phyloP scores from a whole-genome alignment of 345 rosid species.

The Noccaea caerulescens region DNA sequence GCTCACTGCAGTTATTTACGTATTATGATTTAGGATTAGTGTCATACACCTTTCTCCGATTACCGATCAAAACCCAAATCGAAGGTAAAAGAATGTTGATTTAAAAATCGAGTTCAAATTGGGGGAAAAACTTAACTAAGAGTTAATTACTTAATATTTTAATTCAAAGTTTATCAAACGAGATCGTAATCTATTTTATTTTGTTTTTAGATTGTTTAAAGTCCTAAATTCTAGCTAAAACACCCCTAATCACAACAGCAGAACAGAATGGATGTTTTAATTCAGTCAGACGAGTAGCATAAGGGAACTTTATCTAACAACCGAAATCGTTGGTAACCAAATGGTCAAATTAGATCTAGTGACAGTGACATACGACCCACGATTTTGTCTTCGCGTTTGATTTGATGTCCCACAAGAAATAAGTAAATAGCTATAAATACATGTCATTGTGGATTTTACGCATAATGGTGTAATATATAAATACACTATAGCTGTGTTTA shows the following conservation, averaged over 20 bases:
- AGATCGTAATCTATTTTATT: not conserved
- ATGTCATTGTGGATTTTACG: constrained; percentile 18
- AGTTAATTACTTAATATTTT: too few species aligned
- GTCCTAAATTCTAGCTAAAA: not conserved
- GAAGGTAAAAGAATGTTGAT: too few species aligned
- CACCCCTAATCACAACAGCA: not conserved
- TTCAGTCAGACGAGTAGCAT: constrained; percentile 12
- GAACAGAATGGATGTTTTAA: not conserved
- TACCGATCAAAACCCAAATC: too few species aligned
- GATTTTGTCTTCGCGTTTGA: constrained; percentile 19
- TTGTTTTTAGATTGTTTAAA: not conserved
- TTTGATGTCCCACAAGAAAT: constrained; percentile 31
- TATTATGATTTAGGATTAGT: not conserved
- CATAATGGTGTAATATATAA: not conserved
- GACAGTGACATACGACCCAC: constrained; percentile 21
- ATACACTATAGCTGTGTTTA: not conserved
- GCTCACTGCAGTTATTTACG: not conserved
- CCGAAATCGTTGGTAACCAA: constrained; percentile 33
- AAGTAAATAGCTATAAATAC: not conserved
- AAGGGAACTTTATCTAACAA: constrained; percentile 22
- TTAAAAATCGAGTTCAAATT: too few species aligned
- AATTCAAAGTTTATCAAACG: too few species aligned
- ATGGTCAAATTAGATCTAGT: constrained; percentile 17
- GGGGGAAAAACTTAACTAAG: too few species aligned
- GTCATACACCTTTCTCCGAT: not conserved